phyloP scores from a whole-genome alignment of 2,329 filamentous ascomycete genomes.

The Aspergillaceae sp. region DNA sequence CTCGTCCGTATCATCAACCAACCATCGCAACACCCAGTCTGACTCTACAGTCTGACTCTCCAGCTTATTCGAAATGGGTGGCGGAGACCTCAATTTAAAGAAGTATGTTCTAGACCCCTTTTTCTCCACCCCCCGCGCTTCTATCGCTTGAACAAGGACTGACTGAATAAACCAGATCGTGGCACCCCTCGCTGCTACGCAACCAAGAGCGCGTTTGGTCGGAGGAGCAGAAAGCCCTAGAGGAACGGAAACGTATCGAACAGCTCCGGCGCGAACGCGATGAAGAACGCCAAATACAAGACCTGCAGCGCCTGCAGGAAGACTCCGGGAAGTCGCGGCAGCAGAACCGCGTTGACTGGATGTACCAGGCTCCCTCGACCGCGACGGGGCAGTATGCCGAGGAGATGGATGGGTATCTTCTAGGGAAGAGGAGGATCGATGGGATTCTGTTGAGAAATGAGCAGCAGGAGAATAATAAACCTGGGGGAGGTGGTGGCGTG shows the following conservation, averaged over 20 bases:
- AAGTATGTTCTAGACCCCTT: constrained; percentile 42
- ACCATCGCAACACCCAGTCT: too few species aligned
- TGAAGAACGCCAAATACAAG: constrained; percentile 85
- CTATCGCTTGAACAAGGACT: constrained; percentile 10
- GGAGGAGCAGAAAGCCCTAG: constrained; percentile 83
- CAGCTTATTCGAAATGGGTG: constrained; percentile 60
- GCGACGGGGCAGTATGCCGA: constrained; percentile 65
- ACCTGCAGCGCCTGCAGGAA: constrained; percentile 83
- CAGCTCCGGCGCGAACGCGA: constrained; percentile 87
- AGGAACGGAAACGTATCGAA: constrained; percentile 89
- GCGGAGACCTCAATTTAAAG: constrained; percentile 90
- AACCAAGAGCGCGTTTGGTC: constrained; percentile 89
- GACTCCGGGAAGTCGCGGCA: constrained; percentile 74
- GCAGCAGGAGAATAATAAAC: constrained; percentile 56
- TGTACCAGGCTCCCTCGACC: constrained; percentile 82
- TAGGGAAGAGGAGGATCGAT: constrained; percentile 83
- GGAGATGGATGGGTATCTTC: constrained; percentile 84
- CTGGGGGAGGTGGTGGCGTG: constrained; percentile 4
- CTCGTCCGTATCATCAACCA: too few species aligned
- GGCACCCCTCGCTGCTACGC: constrained; percentile 81
- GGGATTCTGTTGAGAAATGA: constrained; percentile 66
- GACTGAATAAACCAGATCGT: constrained; percentile 49
- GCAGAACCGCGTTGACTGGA: constrained; percentile 86
- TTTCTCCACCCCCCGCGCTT: not conserved
- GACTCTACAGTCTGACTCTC: too few species aligned